These are phyloP conservation scores for Blastomyces gilchristii DNA, from an alignment of 2,329 filamentous ascomycete genomes.

Conservation along the genomic window DNA sequence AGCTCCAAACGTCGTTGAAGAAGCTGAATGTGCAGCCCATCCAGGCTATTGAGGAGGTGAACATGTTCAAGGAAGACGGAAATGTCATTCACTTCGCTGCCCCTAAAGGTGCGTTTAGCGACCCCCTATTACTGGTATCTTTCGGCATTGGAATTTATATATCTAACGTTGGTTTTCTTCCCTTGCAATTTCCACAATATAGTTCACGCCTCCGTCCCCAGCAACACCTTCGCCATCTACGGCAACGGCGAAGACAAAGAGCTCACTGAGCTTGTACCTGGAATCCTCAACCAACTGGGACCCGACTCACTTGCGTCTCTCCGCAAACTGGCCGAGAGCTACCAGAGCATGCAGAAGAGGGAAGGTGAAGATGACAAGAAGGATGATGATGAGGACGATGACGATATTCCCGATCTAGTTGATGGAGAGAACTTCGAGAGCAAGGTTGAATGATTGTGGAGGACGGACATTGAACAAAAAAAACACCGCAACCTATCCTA, in stretches of 20 bases:
- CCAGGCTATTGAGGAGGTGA: constrained; percentile 99
- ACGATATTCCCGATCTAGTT: constrained; percentile 91
- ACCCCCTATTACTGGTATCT: not conserved
- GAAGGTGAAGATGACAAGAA: constrained; percentile 67
- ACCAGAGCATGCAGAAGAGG: constrained; percentile 97
- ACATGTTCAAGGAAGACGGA: constrained; percentile 99
- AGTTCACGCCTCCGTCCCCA: constrained; percentile 95
- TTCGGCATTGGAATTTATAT: not conserved
- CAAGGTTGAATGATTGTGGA: constrained; percentile 70
- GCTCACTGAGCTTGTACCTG: constrained; percentile 96
- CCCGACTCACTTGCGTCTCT: constrained; percentile 96
- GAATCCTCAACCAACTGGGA: constrained; percentile 98
- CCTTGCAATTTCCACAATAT: constrained; percentile 9
- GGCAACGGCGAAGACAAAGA: constrained; percentile 99
- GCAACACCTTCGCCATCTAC: constrained; percentile 99
- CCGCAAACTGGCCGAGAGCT: constrained; percentile 97
- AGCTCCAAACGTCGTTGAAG: constrained; percentile 93
- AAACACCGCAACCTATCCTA: not conserved
- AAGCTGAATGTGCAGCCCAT: constrained; percentile 99
- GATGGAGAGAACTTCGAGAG: constrained; percentile 97
- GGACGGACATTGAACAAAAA: not conserved
- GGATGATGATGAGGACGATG: constrained; percentile 59
- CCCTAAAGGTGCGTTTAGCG: constrained; percentile 71
- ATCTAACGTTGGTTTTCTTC: not conserved
- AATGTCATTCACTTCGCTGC: constrained; percentile 99